Percentiles rank a stretch among this genome's conserved stretches.
These are phyloP conservation scores for Penicillium steckii DNA, from an alignment of 495 filamentous ascomycete genomes.

Conservation along the genomic window DNA sequence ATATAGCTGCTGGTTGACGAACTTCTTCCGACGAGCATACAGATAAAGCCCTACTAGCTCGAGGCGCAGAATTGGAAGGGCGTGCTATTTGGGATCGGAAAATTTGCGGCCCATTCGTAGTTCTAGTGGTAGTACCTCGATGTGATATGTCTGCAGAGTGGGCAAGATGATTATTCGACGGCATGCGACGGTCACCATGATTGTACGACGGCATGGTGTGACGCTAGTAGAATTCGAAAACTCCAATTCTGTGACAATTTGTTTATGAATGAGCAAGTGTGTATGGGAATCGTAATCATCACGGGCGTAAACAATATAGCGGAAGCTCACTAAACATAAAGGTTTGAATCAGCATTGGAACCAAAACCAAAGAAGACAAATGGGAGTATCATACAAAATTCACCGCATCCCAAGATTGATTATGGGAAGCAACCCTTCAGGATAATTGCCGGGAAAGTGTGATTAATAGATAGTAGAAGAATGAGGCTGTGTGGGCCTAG, in stretches of 20 bases:
- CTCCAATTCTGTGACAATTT: slow-evolving; percentile 29
- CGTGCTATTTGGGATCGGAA: slow-evolving; percentile 31
- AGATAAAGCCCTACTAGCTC: slow-evolving; percentile 28
- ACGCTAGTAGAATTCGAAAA: slow-evolving; percentile 23
- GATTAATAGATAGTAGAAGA: slow-evolving; percentile 14
- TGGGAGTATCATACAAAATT: neutral
- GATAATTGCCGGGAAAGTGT: slow-evolving; percentile 5
- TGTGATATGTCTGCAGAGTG: slow-evolving; percentile 27
- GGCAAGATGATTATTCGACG: slow-evolving; percentile 25
- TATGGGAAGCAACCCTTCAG: no score
- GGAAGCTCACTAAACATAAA: neutral
- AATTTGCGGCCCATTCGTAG: slow-evolving; percentile 13
- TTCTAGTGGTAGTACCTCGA: slow-evolving; percentile 17
- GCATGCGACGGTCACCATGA: slow-evolving; percentile 34
- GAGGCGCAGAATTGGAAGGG: slow-evolving; percentile 21
- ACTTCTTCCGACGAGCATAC: slow-evolving; percentile 30
- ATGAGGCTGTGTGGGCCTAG: slow-evolving; percentile 1
- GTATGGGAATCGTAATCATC: slow-evolving; percentile 34
- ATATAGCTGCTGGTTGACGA: slow-evolving; percentile 19
- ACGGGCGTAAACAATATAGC: slow-evolving; percentile 18
- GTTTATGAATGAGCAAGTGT: slow-evolving; percentile 24
- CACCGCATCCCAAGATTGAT: slow-evolving; percentile 8
- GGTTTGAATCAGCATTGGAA: neutral
- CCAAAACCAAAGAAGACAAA: neutral
- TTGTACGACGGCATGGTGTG: slow-evolving; percentile 43